Conservation (phyloP, 805 yeast species). For the Kuraishia molischiana region DNA sequence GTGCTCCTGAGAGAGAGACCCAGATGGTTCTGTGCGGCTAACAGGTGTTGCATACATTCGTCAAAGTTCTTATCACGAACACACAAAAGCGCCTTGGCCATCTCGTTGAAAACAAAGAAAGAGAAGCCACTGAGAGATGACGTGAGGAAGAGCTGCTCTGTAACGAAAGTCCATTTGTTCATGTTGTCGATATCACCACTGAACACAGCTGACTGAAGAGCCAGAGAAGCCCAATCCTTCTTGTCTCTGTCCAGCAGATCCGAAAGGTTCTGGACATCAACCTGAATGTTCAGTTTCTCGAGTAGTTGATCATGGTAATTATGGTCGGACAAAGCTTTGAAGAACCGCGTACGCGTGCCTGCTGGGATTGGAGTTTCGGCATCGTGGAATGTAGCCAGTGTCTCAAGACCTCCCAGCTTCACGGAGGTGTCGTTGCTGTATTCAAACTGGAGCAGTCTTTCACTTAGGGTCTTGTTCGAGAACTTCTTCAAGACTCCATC, state of each 20-base stretch:
- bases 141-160: constrained; percentile 25
- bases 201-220: constrained; percentile 65
- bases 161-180: constrained; percentile 45
- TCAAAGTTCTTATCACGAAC: constrained; percentile 23
- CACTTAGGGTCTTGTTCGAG: constrained; percentile 59
- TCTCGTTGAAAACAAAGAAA: constrained; percentile 46
- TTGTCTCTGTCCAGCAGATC: constrained; percentile 7
- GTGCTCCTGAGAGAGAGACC: constrained; percentile 49
- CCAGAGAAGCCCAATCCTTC: constrained; percentile 55
- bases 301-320: constrained; percentile 64
- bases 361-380: constrained; percentile 11
- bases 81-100: constrained; percentile 54
- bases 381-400: constrained; percentile 28
- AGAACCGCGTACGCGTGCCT: constrained; percentile 41
- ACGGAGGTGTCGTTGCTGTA: constrained; percentile 80
- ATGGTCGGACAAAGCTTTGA: constrained; percentile 67
- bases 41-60: constrained; percentile 29
- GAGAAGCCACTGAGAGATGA: constrained; percentile 39
- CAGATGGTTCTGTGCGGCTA: constrained; percentile 44
- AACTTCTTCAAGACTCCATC: constrained; percentile 76
- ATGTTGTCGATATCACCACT: constrained; percentile 45
- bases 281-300: constrained; percentile 28
- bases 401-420: constrained; percentile 78
- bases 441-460: constrained; percentile 71
- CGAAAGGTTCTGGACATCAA: neutral